Conservation (phyloP, 2,329 filamentous ascomycete species). For the Botrytis tulipae region DNA sequence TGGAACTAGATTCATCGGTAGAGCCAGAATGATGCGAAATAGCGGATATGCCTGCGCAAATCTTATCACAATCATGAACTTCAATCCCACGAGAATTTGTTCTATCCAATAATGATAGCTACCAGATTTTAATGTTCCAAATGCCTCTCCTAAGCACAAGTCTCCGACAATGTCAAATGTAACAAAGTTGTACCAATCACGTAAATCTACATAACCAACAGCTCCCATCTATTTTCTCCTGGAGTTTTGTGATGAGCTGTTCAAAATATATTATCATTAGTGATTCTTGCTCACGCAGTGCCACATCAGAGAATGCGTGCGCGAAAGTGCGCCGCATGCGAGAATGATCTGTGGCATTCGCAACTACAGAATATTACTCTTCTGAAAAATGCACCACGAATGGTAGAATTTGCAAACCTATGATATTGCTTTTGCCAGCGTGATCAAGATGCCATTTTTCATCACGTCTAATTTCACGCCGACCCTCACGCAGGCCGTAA, state of each 20-base stretch:
- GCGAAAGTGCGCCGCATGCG: neutral
- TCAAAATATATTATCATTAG: neutral
- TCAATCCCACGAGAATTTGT: neutral
- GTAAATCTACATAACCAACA: neutral
- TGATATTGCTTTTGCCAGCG: neutral
- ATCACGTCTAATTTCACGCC: neutral
- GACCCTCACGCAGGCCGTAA: neutral
- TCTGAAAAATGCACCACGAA: neutral
- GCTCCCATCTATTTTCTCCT: neutral
- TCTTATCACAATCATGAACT: neutral
- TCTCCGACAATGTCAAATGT: constrained; percentile 44
- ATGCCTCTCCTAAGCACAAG: constrained; percentile 39
- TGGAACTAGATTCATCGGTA: neutral
- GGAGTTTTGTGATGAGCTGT: neutral
- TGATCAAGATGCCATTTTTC: neutral
- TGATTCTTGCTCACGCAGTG: neutral
- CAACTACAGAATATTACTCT: neutral
- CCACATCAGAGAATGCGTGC: neutral
- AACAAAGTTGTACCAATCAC: neutral
- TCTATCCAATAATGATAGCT: constrained; percentile 32
- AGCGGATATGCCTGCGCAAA: neutral
- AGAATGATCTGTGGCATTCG: neutral
- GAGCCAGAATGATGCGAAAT: neutral
- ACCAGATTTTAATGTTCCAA: constrained; percentile 31
- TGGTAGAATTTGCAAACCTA: neutral